phyloP scores from a whole-genome alignment of 352 stramenopile genomes.

The Elongisporangium prolatum region DNA sequence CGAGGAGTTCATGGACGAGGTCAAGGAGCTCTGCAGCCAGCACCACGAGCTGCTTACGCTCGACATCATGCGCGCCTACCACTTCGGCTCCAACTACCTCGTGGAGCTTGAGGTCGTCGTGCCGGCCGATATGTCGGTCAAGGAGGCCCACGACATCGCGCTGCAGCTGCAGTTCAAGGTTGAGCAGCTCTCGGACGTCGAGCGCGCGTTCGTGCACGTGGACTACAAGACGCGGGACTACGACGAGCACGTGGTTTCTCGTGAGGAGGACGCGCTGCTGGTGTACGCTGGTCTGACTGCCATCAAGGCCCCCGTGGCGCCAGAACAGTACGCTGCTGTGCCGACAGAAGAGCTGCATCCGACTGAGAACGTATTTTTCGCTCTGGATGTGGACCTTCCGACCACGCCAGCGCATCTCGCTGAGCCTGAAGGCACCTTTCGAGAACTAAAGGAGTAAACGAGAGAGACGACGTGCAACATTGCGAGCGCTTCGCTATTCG shows the following conservation, averaged over 20 bases:
- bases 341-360: background rate
- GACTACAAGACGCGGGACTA: conserved; percentile 88
- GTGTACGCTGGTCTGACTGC: conserved; percentile 23
- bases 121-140: conserved; percentile 85
- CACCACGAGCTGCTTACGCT: conserved; percentile 74
- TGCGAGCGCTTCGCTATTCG: too few relatives aligned
- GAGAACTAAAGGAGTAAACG: background rate
- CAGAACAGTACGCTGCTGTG: background rate
- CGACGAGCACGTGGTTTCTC: conserved; percentile 59
- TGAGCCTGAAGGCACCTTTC: background rate
- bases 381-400: background rate
- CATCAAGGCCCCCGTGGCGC: background rate
- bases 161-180: conserved; percentile 95
- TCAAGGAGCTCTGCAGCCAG: conserved; percentile 74
- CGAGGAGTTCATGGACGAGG: conserved; percentile 87
- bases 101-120: conserved; percentile 94
- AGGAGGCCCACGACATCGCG: conserved; percentile 91
- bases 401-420: background rate
- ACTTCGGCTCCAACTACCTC: conserved; percentile 93
- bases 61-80: conserved; percentile 89
- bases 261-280: conserved; percentile 16
- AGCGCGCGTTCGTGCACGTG: conserved; percentile 90
- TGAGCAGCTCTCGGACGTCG: conserved; percentile 84
- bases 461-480: too few relatives aligned
- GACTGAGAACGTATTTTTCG: background rate